These are phyloP conservation scores for Ramaria rubella DNA, from an alignment of 768 basidiomycete genomes.

Conservation along the genomic window DNA sequence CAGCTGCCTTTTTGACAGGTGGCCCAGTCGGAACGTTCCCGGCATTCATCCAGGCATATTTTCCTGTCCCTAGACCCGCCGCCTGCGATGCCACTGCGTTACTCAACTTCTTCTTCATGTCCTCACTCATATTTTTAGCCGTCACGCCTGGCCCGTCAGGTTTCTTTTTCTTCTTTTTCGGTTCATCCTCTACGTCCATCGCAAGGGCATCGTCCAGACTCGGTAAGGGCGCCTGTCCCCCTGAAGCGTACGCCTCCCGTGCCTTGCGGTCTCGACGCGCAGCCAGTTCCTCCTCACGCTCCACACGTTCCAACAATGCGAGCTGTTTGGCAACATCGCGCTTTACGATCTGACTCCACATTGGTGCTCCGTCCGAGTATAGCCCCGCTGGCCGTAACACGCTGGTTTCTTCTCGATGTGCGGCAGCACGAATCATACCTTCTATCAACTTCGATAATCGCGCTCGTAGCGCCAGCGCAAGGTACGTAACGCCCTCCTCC, in stretches of 20 bases:
- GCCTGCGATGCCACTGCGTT: conserved; percentile 86
- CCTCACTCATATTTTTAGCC: conserved; percentile 85
- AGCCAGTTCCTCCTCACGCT: conserved; percentile 77
- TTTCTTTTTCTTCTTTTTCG: conserved; percentile 74
- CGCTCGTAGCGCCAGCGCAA: conserved; percentile 71
- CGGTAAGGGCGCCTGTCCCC: conserved; percentile 45
- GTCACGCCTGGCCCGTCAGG: conserved; percentile 80
- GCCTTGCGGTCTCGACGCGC: conserved; percentile 74
- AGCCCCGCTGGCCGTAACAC: conserved; percentile 60
- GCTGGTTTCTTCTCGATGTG: conserved; percentile 64
- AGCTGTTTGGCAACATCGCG: conserved; percentile 77
- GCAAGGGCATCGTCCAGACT: conserved; percentile 40
- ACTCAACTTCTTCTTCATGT: conserved; percentile 86
- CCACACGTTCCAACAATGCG: conserved; percentile 63
- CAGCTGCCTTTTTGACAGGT: conserved; percentile 26
- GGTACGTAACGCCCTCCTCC: conserved; percentile 68
- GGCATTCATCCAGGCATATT: conserved; percentile 86
- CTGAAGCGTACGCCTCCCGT: conserved; percentile 56
- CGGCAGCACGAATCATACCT: conserved; percentile 59
- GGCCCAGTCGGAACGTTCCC: conserved; percentile 40
- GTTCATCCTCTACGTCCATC: conserved; percentile 45
- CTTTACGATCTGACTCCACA: conserved; percentile 79
- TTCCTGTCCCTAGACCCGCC: conserved; percentile 68
- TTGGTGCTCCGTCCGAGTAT: conserved; percentile 58
- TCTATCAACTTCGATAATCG: conserved; percentile 65